Evolutionary conservation across 495 filamentous ascomycete genomes (phyloP).

Genomic region (Coniosporium apollinis): DNA sequence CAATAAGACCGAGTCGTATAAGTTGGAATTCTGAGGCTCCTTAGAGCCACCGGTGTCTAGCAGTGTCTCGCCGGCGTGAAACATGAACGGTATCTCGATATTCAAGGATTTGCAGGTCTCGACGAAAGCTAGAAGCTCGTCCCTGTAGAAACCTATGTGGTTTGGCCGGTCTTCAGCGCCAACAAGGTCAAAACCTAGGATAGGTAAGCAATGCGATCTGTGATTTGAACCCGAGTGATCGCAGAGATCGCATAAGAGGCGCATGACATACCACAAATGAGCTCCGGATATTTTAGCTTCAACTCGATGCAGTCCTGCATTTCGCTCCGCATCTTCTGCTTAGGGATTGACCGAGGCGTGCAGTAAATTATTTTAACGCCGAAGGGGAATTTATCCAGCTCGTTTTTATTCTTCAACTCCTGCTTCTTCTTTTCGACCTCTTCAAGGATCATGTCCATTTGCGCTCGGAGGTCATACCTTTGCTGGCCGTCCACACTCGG

Average conservation of each 20-base stretch:
- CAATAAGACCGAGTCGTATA: conserved; percentile 20
- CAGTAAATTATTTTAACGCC: conserved; percentile 26
- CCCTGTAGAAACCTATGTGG: conserved; percentile 20
- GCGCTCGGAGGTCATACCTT: conserved; percentile 7
- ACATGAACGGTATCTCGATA: conserved; percentile 24
- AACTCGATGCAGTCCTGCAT: conserved; percentile 27
- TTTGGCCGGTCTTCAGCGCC: conserved; percentile 26
- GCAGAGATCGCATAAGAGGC: background rate
- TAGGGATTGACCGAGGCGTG: conserved; percentile 22
- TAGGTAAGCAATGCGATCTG: too few relatives aligned
- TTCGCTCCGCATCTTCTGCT: conserved; percentile 16
- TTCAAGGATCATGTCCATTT: conserved; percentile 22
- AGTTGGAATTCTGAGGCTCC: conserved; percentile 22
- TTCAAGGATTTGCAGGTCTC: conserved; percentile 16
- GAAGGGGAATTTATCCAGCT: conserved; percentile 20
- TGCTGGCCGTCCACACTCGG: conserved; percentile 17
- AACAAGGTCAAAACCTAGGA: conserved; percentile 23
- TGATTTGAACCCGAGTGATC: too few relatives aligned
- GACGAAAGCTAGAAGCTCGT: conserved; percentile 18
- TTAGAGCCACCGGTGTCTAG: conserved; percentile 23
- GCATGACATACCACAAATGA: conserved; percentile 21
- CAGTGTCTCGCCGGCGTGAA: conserved; percentile 25
- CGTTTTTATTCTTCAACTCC: conserved; percentile 10
- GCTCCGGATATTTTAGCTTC: conserved; percentile 27
- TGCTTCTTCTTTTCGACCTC: conserved; percentile 16